Percentiles rank a stretch among this genome's conserved stretches.
These are phyloP conservation scores for Neckera pumila DNA, from an alignment of 225 moss, liverwort and hornwort genomes.

Conservation along the genomic window DNA sequence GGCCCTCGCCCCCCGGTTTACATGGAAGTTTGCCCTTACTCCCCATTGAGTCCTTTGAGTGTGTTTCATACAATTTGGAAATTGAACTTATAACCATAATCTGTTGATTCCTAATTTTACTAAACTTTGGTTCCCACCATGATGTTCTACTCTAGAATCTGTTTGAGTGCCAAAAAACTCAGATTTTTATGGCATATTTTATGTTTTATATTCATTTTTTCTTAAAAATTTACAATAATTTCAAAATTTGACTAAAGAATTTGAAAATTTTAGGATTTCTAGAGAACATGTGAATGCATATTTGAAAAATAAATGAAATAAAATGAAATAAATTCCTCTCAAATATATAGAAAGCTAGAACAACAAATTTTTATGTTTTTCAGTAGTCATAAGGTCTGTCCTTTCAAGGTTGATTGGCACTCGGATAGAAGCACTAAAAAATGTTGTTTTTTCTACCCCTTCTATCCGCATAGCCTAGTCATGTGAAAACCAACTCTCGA, in stretches of 20 bases:
- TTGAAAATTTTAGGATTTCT: background rate
- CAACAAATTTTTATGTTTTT: background rate
- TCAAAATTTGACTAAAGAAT: too few relatives aligned
- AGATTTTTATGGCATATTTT: background rate
- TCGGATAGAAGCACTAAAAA: background rate
- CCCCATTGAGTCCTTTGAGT: too few relatives aligned
- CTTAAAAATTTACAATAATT: background rate
- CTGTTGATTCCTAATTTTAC: fast-evolving
- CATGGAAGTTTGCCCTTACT: too few relatives aligned
- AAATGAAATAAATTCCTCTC: background rate
- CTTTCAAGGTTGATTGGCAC: background rate
- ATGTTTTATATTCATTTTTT: background rate
- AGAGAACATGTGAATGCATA: fast-evolving
- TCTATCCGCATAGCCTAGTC: fast-evolving
- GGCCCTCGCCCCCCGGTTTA: too few relatives aligned
- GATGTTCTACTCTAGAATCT: background rate
- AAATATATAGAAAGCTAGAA: background rate
- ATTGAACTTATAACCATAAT: background rate
- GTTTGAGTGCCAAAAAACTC: fast-evolving
- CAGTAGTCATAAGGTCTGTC: fast-evolving
- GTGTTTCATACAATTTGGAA: background rate
- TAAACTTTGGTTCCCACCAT: background rate
- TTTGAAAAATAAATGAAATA: background rate
- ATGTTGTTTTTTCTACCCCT: fast-evolving
- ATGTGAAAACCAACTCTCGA: background rate